A percentile compares a stretch with the other conserved stretches of the same genome.
phyloP scores from a whole-genome alignment of 352 stramenopile species.

The Pythium rishiriense region DNA sequence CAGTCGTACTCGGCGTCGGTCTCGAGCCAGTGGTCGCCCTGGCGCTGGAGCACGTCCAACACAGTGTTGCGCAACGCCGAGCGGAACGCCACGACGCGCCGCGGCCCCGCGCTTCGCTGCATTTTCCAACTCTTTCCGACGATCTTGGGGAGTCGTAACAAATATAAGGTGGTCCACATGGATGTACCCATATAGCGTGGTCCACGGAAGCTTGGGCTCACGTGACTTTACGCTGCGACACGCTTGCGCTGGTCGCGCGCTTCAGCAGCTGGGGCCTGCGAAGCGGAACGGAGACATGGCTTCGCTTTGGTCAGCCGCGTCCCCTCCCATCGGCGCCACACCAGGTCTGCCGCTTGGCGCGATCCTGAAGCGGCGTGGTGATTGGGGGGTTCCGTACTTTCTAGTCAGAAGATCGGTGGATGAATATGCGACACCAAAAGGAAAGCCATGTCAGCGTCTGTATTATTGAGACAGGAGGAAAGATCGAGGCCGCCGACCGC shows the following conservation, averaged over 20 bases:
- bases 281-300: neutral
- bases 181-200: too few species aligned
- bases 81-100: conserved; percentile 47
- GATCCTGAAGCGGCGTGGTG: neutral
- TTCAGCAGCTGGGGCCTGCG: neutral
- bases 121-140: too few species aligned
- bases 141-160: too few species aligned
- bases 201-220: too few species aligned
- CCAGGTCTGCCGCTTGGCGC: too few species aligned
- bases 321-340: neutral
- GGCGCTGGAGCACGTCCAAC: conserved; percentile 60
- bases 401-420: too few species aligned
- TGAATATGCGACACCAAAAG: too few species aligned
- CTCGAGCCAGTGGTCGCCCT: conserved; percentile 64
- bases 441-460: neutral
- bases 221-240: neutral
- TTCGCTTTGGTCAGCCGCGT: neutral
- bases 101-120: neutral
- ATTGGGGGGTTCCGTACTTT: too few species aligned
- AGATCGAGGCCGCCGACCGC: neutral
- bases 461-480: neutral
- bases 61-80: conserved; percentile 80
- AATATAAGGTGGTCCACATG: neutral
- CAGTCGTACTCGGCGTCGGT: conserved; percentile 75
- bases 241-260: neutral